Evolutionary conservation across 1,139 yeast genomes (phyloP).

Genomic region (Sporopachydermia cereana): DNA sequence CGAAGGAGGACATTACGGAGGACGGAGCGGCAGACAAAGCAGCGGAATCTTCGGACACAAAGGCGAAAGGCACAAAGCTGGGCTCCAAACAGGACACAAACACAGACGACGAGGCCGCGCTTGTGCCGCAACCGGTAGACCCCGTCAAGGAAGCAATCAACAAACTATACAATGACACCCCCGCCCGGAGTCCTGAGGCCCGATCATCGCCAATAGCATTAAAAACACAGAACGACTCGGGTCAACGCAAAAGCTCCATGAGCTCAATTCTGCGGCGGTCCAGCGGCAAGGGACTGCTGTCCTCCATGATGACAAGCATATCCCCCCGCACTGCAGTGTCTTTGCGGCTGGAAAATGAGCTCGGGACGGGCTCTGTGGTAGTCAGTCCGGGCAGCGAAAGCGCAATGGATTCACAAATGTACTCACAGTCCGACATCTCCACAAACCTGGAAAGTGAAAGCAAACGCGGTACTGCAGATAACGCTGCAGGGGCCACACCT

Average conservation of each 20-base stretch:
- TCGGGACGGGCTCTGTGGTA: background rate
- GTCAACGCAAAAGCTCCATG: background rate
- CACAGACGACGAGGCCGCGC: too few relatives aligned
- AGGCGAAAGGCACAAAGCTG: background rate
- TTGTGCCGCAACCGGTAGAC: too few relatives aligned
- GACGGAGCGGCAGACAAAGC: background rate
- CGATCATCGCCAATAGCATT: background rate
- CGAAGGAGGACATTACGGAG: background rate
- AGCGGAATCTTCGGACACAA: background rate
- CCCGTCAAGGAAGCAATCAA: background rate
- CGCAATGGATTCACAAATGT: background rate
- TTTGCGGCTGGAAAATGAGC: background rate
- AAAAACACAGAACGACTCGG: background rate
- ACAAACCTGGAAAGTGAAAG: background rate
- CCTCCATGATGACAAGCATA: constrained; percentile 3
- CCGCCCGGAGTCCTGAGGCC: background rate
- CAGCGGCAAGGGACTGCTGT: background rate
- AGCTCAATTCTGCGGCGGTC: background rate
- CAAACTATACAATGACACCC: background rate
- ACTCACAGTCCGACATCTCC: background rate
- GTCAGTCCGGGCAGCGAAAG: background rate
- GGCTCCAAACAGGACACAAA: too few relatives aligned
- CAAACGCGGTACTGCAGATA: background rate
- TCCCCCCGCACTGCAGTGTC: constrained; percentile 6
- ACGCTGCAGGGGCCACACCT: background rate